phyloP scores from a whole-genome alignment of 2,329 filamentous ascomycete genomes.

The Penicillium brevicompactum region DNA sequence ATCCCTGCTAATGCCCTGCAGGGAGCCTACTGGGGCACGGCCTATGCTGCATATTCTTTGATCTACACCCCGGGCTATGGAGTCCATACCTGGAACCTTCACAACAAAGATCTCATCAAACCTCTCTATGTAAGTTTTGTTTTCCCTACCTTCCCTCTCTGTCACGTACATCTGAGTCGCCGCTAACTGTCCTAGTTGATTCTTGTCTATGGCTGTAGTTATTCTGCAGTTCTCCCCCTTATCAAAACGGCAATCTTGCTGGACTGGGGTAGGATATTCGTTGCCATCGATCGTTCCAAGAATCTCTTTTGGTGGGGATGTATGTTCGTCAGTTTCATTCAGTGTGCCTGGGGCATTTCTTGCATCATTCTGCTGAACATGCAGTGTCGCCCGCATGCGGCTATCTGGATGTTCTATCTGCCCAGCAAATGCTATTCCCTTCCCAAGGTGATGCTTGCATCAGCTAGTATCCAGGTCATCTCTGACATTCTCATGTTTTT shows the following conservation, averaged over 20 bases:
- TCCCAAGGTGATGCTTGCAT: conserved; percentile 30
- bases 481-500: conserved; percentile 38
- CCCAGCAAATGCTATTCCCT: conserved; percentile 35
- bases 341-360: conserved; percentile 31
- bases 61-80: conserved; percentile 21
- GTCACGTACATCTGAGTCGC: neutral
- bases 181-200: conserved; percentile 25
- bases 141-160: no score
- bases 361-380: conserved; percentile 38
- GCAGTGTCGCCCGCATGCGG: conserved; percentile 36
- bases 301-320: conserved; percentile 42
- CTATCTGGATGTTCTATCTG: conserved; percentile 38
- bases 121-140: conserved; percentile 17
- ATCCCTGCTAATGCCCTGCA: conserved; percentile 4
- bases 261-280: conserved; percentile 48
- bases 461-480: conserved; percentile 35
- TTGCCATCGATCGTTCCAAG: conserved; percentile 24
- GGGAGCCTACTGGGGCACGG: conserved; percentile 25
- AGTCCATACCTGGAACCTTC: conserved; percentile 25
- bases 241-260: conserved; percentile 47
- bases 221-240: conserved; percentile 41
- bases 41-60: conserved; percentile 18
- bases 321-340: conserved; percentile 31
- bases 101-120: conserved; percentile 14
- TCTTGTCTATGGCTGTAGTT: conserved; percentile 39